Evolutionary conservation across 352 stramenopile genomes (phyloP).

Genomic region (Globisporangium cystogenes): DNA sequence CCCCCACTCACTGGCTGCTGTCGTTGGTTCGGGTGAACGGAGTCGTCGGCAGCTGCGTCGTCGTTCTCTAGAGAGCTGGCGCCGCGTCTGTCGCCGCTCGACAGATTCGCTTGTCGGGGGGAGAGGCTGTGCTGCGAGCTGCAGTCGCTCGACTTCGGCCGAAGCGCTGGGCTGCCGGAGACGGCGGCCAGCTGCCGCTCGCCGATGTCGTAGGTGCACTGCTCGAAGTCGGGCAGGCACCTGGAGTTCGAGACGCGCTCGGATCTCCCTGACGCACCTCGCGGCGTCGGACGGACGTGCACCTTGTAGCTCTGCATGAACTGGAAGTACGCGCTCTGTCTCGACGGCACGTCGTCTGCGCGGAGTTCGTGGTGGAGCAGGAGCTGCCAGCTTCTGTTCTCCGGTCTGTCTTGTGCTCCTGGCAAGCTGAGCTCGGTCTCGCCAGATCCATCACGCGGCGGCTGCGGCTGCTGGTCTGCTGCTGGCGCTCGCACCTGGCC

Average conservation of each 20-base stretch:
- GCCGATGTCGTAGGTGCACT: conserved; percentile 7
- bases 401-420: not conserved
- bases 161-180: not conserved
- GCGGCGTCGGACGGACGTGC: conserved; percentile 13
- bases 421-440: not conserved
- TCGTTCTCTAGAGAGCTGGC: not conserved
- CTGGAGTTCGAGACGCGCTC: not conserved
- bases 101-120: not conserved
- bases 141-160: not conserved
- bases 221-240: not conserved
- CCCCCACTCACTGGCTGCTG: not conserved
- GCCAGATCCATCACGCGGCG: no score
- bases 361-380: conserved; percentile 22
- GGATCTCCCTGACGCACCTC: not conserved
- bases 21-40: not conserved
- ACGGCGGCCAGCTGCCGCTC: not conserved
- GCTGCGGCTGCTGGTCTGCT: no score
- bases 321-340: conserved; percentile 36
- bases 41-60: not conserved
- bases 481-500: not conserved
- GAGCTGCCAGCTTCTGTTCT: conserved; percentile 32
- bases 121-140: not conserved
- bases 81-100: not conserved
- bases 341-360: conserved; percentile 35
- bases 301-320: conserved; percentile 63